These are phyloP conservation scores for Alectoria sarmentosa DNA, from an alignment of 495 filamentous ascomycete species.

Conservation along the genomic window DNA sequence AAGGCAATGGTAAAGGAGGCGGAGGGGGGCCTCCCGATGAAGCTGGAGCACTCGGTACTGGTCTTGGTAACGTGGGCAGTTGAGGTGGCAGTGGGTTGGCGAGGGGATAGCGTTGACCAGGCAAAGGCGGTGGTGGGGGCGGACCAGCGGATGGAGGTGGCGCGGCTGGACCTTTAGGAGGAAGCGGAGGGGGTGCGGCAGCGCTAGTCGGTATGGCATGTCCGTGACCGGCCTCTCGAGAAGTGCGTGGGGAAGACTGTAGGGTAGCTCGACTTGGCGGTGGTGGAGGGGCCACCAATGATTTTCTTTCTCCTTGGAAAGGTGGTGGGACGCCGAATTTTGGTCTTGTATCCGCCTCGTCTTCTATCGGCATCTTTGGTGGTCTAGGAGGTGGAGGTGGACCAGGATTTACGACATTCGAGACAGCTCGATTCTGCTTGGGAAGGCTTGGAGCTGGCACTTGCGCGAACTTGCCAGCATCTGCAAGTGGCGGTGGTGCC, in stretches of 20 bases:
- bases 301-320: slow-evolving; percentile 62
- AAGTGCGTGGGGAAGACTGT: slow-evolving; percentile 61
- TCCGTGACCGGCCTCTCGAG: slow-evolving; percentile 39
- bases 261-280: slow-evolving; percentile 65
- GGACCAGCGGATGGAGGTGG: slow-evolving; percentile 37
- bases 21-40: slow-evolving; percentile 34
- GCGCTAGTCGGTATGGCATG: slow-evolving; percentile 36
- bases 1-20: slow-evolving; percentile 30
- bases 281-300: slow-evolving; percentile 57
- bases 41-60: slow-evolving; percentile 36
- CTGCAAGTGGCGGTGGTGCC: slow-evolving; percentile 77
- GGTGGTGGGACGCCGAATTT: slow-evolving; percentile 77
- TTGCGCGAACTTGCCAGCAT: slow-evolving; percentile 74
- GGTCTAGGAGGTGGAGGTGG: slow-evolving; percentile 83
- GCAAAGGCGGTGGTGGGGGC: slow-evolving; percentile 52
- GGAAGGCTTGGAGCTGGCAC: slow-evolving; percentile 46
- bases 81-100: slow-evolving; percentile 46
- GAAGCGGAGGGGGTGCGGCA: slow-evolving; percentile 55
- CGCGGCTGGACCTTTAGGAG: slow-evolving; percentile 58
- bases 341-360: slow-evolving; percentile 40
- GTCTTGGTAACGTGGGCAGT: slow-evolving; percentile 31
- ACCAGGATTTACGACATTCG: slow-evolving; percentile 52
- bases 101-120: slow-evolving; percentile 36
- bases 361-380: slow-evolving; percentile 78
- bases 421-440: slow-evolving; percentile 49